Base-by-base conservation (phyloP, 495 filamentous ascomycete genomes). In the Neurospora intermedia region DNA sequence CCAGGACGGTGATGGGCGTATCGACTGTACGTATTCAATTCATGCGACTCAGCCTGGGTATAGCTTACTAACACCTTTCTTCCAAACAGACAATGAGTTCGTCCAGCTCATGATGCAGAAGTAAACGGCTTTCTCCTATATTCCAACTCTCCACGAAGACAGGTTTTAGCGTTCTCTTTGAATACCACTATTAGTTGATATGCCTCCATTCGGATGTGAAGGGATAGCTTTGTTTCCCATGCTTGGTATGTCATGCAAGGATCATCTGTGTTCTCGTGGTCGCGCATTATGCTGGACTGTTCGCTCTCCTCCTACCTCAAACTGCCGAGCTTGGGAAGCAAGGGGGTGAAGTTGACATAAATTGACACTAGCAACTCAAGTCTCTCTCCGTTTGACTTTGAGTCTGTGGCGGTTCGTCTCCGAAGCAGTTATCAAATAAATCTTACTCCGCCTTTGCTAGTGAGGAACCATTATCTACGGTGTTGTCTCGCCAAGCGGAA, bases 91-190 rank as follows among this genome's bases (percentile, higher is more conserved):
- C 86, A 98, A 99, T 88, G 96, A 99, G 86, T 99, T 99, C 82
- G 96, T 99, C 78, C 96, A 99, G 87, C 91, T 99, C 81, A 99
- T 99, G 96, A 98, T 99, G 95, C 96, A 99, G 90, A 99, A 99
- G 88, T 98, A 93, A 88, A 59, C 69, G 70, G 11, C 41, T 62
- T 74, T 54, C 45, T 43, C 16, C 69, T 38, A 40, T 23, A 13
- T 13, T 10, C 62, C 48, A 11, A 27, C 48, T 59, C 48, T 27
- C 8, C 11, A 66, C 54, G 27, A 66, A 66, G 54, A 66, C 54
- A 35, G 54, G 54, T 66, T 10, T 35, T 66, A 66, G 54, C 54
- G 54, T 66, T 66, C 54, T 35, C 54, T 35, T 66, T 66, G 54
- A 66, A 66, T 66, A 66, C 54, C 54, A 66, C 27, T 31, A 66